Evolutionary conservation across 495 filamentous ascomycete species (phyloP).

Genomic region (Penicillium subrubescens): DNA sequence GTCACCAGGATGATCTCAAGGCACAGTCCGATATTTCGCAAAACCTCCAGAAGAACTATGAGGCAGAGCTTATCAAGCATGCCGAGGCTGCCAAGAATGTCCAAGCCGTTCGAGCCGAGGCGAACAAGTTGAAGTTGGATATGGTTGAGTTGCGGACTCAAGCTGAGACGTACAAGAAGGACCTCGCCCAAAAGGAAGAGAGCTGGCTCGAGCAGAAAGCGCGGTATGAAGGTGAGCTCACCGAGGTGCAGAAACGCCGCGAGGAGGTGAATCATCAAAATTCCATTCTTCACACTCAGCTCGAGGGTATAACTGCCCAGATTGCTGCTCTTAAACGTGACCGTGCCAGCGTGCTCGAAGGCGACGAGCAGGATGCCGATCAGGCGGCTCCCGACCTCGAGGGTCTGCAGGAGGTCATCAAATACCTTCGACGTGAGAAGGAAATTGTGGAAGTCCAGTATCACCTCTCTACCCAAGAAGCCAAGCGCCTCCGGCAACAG

Average conservation of each 20-base stretch:
- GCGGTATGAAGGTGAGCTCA: slow-evolving; percentile 79
- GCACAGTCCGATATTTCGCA: slow-evolving; percentile 91
- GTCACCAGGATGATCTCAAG: slow-evolving; percentile 86
- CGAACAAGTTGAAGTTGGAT: slow-evolving; percentile 78
- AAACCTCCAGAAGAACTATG: slow-evolving; percentile 92
- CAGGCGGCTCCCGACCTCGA: slow-evolving; percentile 56
- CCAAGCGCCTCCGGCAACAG: slow-evolving; percentile 84
- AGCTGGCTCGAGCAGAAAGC: slow-evolving; percentile 83
- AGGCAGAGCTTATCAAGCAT: slow-evolving; percentile 90
- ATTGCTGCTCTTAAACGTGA: slow-evolving; percentile 75
- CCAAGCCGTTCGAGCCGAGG: slow-evolving; percentile 73
- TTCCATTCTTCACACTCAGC: slow-evolving; percentile 80
- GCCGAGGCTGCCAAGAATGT: slow-evolving; percentile 85
- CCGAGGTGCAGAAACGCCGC: slow-evolving; percentile 72
- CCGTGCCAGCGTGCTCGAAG: slow-evolving; percentile 56
- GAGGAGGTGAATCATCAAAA: slow-evolving; percentile 86
- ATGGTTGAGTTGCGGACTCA: slow-evolving; percentile 70
- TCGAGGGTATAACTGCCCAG: slow-evolving; percentile 79
- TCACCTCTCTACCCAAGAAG: slow-evolving; percentile 82
- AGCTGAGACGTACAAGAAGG: slow-evolving; percentile 76
- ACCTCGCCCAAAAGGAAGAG: slow-evolving; percentile 76
- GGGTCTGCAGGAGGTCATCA: slow-evolving; percentile 84
- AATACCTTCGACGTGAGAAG: slow-evolving; percentile 91
- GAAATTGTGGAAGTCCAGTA: slow-evolving; percentile 96
- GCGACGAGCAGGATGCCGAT: slow-evolving; percentile 39